A percentile compares a stretch with the other conserved stretches of the same genome.
These are phyloP conservation scores for Prunus dulcis DNA, from an alignment of 306 rosid species.

Conservation along the genomic window DNA sequence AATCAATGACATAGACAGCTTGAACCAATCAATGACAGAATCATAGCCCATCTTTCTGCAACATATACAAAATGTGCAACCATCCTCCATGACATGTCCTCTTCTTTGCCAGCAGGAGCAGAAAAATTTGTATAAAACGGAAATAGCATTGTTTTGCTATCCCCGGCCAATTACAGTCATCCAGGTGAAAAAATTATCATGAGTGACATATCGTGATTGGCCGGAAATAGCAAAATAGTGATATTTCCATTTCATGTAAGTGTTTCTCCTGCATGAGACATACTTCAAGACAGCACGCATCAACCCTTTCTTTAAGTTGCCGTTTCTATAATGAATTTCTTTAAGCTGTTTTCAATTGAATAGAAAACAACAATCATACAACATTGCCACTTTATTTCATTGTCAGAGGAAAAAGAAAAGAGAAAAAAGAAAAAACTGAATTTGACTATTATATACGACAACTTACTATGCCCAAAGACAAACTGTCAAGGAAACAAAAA, in stretches of 20 bases:
- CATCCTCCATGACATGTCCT: too few relatives aligned
- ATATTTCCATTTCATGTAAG: too few relatives aligned
- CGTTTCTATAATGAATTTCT: background rate
- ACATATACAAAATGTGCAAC: background rate
- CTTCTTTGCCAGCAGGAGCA: too few relatives aligned
- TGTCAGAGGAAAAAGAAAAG: background rate
- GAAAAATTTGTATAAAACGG: too few relatives aligned
- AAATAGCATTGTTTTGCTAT: too few relatives aligned
- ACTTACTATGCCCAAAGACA: background rate
- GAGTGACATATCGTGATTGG: too few relatives aligned
- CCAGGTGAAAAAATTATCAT: too few relatives aligned
- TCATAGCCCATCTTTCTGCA: background rate
- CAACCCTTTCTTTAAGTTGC: background rate
- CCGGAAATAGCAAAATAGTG: too few relatives aligned
- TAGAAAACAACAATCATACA: background rate
- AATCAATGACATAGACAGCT: background rate
- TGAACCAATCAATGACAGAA: background rate
- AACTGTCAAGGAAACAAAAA: background rate
- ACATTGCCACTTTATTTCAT: background rate
- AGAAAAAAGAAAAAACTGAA: background rate
- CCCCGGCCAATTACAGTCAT: accelerated
- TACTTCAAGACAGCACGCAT: too few relatives aligned
- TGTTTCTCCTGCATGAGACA: too few relatives aligned
- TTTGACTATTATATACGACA: slow-evolving; percentile 30
- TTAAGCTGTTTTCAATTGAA: background rate